Base-by-base conservation (phyloP, 208 protist species). In the Herpetomonas tarakana region DNA sequence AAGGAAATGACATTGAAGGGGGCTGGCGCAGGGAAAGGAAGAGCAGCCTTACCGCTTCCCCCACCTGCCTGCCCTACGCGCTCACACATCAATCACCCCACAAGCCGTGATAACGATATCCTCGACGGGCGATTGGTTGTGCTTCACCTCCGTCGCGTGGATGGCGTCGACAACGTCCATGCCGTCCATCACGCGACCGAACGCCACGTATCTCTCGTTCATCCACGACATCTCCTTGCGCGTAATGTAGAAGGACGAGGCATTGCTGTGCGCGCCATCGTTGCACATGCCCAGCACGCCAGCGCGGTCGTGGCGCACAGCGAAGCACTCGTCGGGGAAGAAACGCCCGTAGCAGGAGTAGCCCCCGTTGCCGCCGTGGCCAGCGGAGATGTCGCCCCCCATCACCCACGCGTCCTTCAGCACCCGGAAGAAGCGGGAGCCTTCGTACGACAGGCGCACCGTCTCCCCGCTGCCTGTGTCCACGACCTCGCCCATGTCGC, bases 301-400 rank as follows among this genome's bases (percentile, higher is more conserved):
- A 0, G 74, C 59, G 19, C 51, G 56, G 39, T 90, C 78, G 57
- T 99, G 96, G n/a, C 68, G 56, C 1, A 98, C 68, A 0, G 77
- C 68, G 54, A 98, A 97, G n/a, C 93, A 97, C 65, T 99, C 97
- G 56, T 98, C 96, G 0, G 92, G 88, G 53, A 98, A 98, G 58
- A 71, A 75, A 6, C 73, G 60, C 12, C 96, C 96, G 65, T 92
- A 98, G 70, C 96, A 96, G 4, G 86, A 96, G 61, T 92, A 83
- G 12, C 93, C 93, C 41, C 94, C 91, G 39, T 76, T 96, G 39
- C 97, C 97, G 22, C 45, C 77, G 72, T 97, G 78, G 1, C 57
- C 79, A 2, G 59, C 45, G 0, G 76, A 83, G 12, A 98, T 86
- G 65, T 98, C 96, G 3, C 97, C 97, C 0, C 78, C 93, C 84